A percentile compares a stretch with the other conserved stretches of the same genome.
phyloP scores from a whole-genome alignment of 345 rosid genomes.

The Bruguiera sexangula region DNA sequence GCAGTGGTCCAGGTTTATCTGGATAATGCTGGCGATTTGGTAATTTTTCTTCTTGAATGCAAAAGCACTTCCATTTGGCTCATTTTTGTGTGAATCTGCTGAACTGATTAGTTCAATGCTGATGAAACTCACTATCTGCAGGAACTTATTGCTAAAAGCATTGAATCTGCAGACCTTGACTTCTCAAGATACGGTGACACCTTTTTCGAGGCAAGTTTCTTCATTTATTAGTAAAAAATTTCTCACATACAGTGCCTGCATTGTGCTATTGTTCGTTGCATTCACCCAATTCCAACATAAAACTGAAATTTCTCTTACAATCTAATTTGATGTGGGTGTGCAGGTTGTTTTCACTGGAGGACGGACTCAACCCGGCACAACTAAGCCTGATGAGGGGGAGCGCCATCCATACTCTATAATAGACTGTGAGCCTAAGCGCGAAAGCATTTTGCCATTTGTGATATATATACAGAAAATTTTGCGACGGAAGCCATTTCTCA shows the following conservation, averaged over 20 bases:
- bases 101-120: not conserved
- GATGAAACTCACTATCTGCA: conserved; percentile 20
- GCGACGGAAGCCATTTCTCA: conserved; percentile 90
- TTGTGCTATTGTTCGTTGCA: too few relatives aligned
- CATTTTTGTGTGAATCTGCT: not conserved
- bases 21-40: conserved; percentile 99
- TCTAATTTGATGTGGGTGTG: conserved; percentile 15
- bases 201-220: conserved; percentile 60
- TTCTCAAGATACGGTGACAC: conserved; percentile 95
- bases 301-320: not conserved
- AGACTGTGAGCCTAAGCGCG: conserved; percentile 83
- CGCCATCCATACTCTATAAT: conserved; percentile 85
- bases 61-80: not conserved
- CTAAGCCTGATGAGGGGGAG: conserved; percentile 97
- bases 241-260: too few relatives aligned
- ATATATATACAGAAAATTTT: conserved; percentile 83
- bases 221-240: not conserved
- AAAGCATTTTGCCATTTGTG: conserved; percentile 76
- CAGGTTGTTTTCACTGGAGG: conserved; percentile 96
- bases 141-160: conserved; percentile 86
- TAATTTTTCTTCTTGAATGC: conserved; percentile 19
- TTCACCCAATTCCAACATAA: too few relatives aligned
- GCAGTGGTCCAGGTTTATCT: conserved; percentile 94
- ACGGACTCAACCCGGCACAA: conserved; percentile 95
- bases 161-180: conserved; percentile 86